These are phyloP conservation scores for Fusarium liriodendri DNA, from an alignment of 2,329 filamentous ascomycete genomes.

Conservation along the genomic window DNA sequence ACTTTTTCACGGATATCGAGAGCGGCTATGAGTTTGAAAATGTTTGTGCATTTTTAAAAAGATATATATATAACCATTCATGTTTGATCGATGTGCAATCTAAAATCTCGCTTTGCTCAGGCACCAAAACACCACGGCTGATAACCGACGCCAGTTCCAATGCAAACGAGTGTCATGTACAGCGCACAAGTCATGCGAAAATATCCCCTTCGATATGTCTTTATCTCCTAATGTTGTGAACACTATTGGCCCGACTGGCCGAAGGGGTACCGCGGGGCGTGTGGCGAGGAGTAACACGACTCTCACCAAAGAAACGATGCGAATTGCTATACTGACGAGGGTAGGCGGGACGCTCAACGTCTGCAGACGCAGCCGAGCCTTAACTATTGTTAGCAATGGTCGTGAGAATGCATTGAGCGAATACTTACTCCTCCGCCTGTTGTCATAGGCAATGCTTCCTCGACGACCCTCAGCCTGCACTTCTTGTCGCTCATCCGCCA, in stretches of 20 bases:
- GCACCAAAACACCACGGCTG: not conserved
- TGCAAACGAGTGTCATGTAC: not conserved
- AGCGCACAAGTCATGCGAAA: not conserved
- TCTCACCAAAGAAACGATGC: slow-evolving; percentile 56
- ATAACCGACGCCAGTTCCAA: not conserved
- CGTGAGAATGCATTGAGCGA: accelerated
- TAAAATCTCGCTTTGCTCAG: not conserved
- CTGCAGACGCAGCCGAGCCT: slow-evolving; percentile 38
- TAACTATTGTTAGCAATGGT: slow-evolving; percentile 12
- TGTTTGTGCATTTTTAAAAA: not conserved
- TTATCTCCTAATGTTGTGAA: not conserved
- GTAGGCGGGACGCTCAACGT: slow-evolving; percentile 28
- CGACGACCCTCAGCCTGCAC: slow-evolving; percentile 44
- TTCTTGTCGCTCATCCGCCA: slow-evolving; percentile 59
- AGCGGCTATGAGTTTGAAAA: too few species aligned
- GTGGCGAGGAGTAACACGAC: slow-evolving; percentile 51
- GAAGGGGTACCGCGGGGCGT: slow-evolving; percentile 53
- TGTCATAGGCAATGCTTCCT: slow-evolving; percentile 42
- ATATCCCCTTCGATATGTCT: not conserved
- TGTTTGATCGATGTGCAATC: too few species aligned
- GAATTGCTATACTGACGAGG: slow-evolving; percentile 52
- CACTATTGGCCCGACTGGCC: slow-evolving; percentile 45
- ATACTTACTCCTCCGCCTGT: slow-evolving; percentile 45
- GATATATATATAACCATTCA: not conserved
- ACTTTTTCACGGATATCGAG: too few species aligned